A percentile compares a stretch with the other conserved stretches of the same genome.
These are phyloP conservation scores for Ustilago esculenta DNA, from an alignment of 1,284 basidiomycete genomes.

Conservation along the genomic window DNA sequence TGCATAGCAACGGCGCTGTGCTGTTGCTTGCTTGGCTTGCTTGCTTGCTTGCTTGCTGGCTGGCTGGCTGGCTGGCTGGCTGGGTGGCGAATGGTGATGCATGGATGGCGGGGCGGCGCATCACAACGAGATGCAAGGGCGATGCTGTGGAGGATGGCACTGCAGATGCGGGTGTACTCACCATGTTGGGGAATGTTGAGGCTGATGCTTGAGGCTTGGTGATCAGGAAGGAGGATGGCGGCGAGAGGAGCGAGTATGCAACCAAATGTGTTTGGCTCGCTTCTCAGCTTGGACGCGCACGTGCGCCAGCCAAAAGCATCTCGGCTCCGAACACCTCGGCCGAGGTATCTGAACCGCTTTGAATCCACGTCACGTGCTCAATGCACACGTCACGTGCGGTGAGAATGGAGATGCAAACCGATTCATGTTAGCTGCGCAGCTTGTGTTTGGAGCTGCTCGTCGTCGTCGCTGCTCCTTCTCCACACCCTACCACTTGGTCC, in stretches of 20 bases:
- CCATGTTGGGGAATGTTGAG: constrained; percentile 52
- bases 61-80: too few relatives aligned
- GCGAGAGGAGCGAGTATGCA: constrained; percentile 11
- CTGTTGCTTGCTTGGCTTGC: too few relatives aligned
- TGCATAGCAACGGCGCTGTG: too few relatives aligned
- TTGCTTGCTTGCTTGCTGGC: too few relatives aligned
- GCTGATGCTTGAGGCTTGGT: constrained; percentile 51
- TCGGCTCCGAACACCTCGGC: not conserved
- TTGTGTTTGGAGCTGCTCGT: constrained; percentile 6
- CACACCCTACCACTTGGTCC: constrained; percentile 42
- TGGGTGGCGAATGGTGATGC: constrained; percentile 5
- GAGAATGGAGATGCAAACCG: too few relatives aligned
- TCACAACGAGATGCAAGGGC: constrained; percentile 1
- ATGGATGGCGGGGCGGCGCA: constrained; percentile 10
- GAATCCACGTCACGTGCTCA: not conserved
- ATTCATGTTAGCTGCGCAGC: not conserved
- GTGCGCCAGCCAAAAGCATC: too few relatives aligned
- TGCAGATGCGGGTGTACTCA: constrained; percentile 38
- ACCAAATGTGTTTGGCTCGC: not conserved
- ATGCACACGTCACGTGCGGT: too few relatives aligned
- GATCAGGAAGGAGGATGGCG: constrained; percentile 44
- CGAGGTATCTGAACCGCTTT: not conserved
- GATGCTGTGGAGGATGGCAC: too few relatives aligned
- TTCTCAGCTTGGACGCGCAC: too few relatives aligned
- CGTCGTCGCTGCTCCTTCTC: constrained; percentile 30